Evolutionary conservation across 768 basidiomycete species (phyloP).

Genomic region (Infundibulicybe gibba): DNA sequence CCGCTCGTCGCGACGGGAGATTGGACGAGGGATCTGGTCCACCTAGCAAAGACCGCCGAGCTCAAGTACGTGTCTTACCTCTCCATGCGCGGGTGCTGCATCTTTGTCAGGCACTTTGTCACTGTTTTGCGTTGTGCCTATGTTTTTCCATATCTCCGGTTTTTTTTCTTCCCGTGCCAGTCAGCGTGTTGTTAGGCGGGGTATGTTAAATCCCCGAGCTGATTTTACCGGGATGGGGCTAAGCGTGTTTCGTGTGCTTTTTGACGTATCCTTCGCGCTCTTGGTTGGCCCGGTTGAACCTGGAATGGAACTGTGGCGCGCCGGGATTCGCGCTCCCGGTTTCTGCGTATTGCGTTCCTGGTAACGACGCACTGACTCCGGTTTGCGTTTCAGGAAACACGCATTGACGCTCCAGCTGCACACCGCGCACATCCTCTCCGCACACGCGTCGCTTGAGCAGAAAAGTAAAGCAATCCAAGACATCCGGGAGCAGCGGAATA

Average conservation of each 20-base stretch:
- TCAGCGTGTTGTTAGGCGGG: not conserved
- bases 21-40: slow-evolving; percentile 85
- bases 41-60: slow-evolving; percentile 84
- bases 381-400: slow-evolving; percentile 56
- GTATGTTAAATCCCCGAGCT: not conserved
- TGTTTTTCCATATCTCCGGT: not conserved
- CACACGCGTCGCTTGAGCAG: slow-evolving; percentile 74
- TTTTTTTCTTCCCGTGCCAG: not conserved
- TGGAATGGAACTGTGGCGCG: too few relatives aligned
- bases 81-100: not conserved
- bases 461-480: slow-evolving; percentile 80
- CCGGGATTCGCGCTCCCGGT: too few relatives aligned
- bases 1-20: slow-evolving; percentile 80
- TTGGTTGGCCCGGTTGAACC: too few relatives aligned
- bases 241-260: too few relatives aligned
- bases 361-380: too few relatives aligned
- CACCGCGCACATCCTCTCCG: slow-evolving; percentile 83
- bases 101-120: not conserved
- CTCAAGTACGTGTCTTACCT: slow-evolving; percentile 62
- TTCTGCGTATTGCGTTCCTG: too few relatives aligned
- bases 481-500: slow-evolving; percentile 80
- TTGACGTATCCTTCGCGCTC: too few relatives aligned
- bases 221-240: too few relatives aligned
- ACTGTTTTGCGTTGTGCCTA: not conserved
- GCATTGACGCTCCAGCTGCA: slow-evolving; percentile 81